Base-by-base conservation (phyloP, 2,329 filamentous ascomycete genomes). In the Cladosporium sp. region DNA sequence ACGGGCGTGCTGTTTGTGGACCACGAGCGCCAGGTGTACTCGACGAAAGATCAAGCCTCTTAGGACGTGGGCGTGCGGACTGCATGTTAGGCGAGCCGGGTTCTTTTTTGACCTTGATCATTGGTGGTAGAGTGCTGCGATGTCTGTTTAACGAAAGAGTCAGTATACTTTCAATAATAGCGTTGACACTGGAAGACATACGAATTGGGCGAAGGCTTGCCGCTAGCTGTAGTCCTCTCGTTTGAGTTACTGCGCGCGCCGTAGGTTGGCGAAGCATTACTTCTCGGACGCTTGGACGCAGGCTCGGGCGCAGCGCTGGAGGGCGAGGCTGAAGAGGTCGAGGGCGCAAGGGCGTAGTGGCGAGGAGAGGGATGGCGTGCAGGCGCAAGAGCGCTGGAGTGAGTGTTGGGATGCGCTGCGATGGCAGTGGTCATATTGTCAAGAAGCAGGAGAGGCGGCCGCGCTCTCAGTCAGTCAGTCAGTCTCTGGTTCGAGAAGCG, bases 21-120 rank as follows among this genome's bases (percentile, higher is more conserved):
- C 78, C 77, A 68, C 79, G 77, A 65, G 76, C 74, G 28, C 76
- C 77, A 72, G 79, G 74, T 73, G 77, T 77, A 69, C 81, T 82
- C 51, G 77, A 78, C 68, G 91, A 91, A 34, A 96, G 85, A 77
- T 95, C 91, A 65, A 96, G 85, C 74, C 88, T 89, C 74, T 90
- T 86, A 16, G 91, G 91, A 66, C 91, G 86, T 74, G 92, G 91
- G 60, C 91, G 86, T 63, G 90, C 86, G 66, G 88, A 86, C 61
- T 88, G 84, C 74, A 95, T 87, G 69, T 90, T 90, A 63, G 94
- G 94, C 56, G 94, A 97, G 49, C 90, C 82, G 14, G 93, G 93
- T 79, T 99, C 95, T 80, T 97, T 97, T 84, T 98, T 98, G 66
- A 99, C 93, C 69, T 96, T 86, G 68, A 97, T 96, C 80, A 92